phyloP scores from a whole-genome alignment of 2,329 filamentous ascomycete genomes.

The Malbranchea cinnamomea region DNA sequence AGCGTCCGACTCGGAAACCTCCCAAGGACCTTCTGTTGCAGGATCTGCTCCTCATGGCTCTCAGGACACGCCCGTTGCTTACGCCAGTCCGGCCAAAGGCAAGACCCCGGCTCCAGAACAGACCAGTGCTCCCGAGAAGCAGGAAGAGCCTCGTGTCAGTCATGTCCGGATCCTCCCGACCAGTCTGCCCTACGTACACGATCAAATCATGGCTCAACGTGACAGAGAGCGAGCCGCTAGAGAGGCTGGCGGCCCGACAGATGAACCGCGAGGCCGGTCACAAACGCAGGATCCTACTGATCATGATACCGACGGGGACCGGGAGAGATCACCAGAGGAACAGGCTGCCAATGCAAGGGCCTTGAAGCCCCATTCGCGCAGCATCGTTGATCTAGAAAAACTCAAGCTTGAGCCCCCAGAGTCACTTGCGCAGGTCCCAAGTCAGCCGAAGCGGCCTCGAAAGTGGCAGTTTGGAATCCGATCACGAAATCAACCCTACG shows the following conservation, averaged over 20 bases:
- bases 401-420: conserved; percentile 43
- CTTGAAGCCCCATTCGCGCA: conserved; percentile 71
- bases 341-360: conserved; percentile 67
- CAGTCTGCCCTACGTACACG: conserved; percentile 79
- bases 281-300: conserved; percentile 2
- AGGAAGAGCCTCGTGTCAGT: conserved; percentile 45
- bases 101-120: too few relatives aligned
- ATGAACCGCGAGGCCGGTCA: conserved; percentile 6
- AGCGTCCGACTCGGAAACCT: too few relatives aligned
- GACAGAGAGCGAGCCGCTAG: conserved; percentile 17
- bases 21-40: too few relatives aligned
- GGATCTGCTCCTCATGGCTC: too few relatives aligned
- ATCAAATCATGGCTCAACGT: conserved; percentile 63
- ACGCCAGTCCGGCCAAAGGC: too few relatives aligned
- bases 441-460: conserved; percentile 49
- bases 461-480: conserved; percentile 98
- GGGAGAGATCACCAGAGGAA: conserved; percentile 42
- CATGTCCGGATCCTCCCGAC: conserved; percentile 87
- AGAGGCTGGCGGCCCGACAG: conserved; percentile 30
- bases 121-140: conserved; percentile 17
- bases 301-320: conserved; percentile 2
- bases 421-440: conserved; percentile 35
- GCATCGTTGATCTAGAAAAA: conserved; percentile 50
- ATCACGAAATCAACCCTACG: conserved; percentile 82
- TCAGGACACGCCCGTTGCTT: too few relatives aligned